phyloP scores from a whole-genome alignment of 306 rosid species.

The Casuarina equisetifolia region DNA sequence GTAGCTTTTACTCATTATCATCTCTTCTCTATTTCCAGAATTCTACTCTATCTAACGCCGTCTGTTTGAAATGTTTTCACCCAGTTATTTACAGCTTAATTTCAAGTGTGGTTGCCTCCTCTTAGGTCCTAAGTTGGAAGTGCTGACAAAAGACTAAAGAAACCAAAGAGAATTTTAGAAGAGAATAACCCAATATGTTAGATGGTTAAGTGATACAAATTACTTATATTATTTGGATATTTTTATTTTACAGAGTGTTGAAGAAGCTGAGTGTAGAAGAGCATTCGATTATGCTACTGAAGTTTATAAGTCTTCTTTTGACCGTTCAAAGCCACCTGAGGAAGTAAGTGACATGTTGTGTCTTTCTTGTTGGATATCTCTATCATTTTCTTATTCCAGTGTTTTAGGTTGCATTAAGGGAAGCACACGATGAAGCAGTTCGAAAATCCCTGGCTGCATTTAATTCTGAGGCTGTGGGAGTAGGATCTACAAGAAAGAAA shows the following conservation, averaged over 20 bases:
- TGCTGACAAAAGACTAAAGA: conserved; percentile 1
- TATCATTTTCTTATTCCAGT: conserved; percentile 29
- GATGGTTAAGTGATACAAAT: not conserved
- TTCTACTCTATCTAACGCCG: too few relatives aligned
- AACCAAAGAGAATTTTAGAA: not conserved
- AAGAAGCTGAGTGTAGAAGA: conserved; percentile 87
- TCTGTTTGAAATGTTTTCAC: not conserved
- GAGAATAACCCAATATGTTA: not conserved
- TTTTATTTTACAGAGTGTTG: conserved; percentile 76
- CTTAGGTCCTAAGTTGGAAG: not conserved
- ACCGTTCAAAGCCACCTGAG: conserved; percentile 77
- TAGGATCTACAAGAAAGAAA: conserved; percentile 81
- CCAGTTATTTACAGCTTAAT: not conserved
- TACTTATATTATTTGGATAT: conserved; percentile 7
- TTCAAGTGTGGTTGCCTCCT: not conserved
- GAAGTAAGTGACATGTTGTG: conserved; percentile 61
- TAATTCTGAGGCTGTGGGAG: conserved; percentile 80
- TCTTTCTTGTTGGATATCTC: conserved; percentile 19
- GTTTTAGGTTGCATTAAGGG: conserved; percentile 75
- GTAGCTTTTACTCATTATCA: too few relatives aligned
- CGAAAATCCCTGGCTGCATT: conserved; percentile 72
- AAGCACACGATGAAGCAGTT: conserved; percentile 86
- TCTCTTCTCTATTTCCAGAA: too few relatives aligned
- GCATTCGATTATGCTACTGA: conserved; percentile 86
- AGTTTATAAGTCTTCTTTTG: conserved; percentile 72